These are phyloP conservation scores for Crithidia brevicula DNA, from an alignment of 208 protist species.

Conservation along the genomic window DNA sequence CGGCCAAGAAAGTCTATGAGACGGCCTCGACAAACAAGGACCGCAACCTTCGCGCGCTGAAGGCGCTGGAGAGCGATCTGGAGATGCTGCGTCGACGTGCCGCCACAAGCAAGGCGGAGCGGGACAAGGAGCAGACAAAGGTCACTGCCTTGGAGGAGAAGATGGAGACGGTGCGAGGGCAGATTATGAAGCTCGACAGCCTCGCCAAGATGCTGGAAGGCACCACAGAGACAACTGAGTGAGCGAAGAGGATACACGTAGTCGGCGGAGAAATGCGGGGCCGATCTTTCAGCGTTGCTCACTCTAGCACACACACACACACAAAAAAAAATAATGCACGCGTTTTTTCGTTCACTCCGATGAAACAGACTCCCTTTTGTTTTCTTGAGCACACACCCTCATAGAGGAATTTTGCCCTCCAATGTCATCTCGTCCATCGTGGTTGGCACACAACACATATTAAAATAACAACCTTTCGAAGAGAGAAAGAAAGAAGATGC, in stretches of 20 bases:
- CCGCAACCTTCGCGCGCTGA: constrained; percentile 46
- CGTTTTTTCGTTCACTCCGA: too few relatives aligned
- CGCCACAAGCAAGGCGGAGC: constrained; percentile 44
- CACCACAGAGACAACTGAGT: neutral
- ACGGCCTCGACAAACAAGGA: constrained; percentile 54
- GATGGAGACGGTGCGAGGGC: constrained; percentile 37
- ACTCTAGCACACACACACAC: neutral
- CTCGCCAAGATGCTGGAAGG: constrained; percentile 41
- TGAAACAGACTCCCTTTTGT: too few relatives aligned
- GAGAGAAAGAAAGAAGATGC: too few relatives aligned
- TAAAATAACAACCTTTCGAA: too few relatives aligned
- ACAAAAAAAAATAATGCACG: constrained; percentile 16
- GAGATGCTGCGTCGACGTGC: constrained; percentile 42
- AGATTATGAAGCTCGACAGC: constrained; percentile 52
- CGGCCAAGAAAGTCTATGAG: constrained; percentile 62
- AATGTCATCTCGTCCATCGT: too few relatives aligned
- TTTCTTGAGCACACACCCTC: too few relatives aligned
- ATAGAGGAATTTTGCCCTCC: too few relatives aligned
- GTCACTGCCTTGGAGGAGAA: constrained; percentile 55
- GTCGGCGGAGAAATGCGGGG: too few relatives aligned
- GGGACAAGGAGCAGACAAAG: constrained; percentile 54
- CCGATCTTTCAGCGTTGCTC: too few relatives aligned
- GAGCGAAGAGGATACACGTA: neutral
- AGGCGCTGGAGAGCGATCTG: constrained; percentile 53
- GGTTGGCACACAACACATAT: too few relatives aligned